These are phyloP conservation scores for Lipomyces lipofer DNA, from an alignment of 805 yeast genomes.

Conservation along the genomic window DNA sequence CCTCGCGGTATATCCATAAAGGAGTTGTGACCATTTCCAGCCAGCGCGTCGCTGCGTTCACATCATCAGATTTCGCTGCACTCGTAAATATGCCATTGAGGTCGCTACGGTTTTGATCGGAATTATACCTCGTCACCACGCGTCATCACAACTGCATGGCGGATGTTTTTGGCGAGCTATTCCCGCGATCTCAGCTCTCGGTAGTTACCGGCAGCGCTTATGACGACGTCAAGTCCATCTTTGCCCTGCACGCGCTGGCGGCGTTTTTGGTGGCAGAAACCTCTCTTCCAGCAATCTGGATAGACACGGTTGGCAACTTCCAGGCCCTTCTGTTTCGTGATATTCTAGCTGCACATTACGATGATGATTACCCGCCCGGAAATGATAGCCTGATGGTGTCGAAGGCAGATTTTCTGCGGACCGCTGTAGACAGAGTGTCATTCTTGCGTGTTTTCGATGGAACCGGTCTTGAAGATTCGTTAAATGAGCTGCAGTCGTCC, in stretches of 20 bases:
- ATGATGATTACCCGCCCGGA: not conserved
- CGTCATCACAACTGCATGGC: slow-evolving; percentile 2
- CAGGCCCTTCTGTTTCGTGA: slow-evolving; percentile 19
- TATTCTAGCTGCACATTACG: not conserved
- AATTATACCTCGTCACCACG: too few species aligned
- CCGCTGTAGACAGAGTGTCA: slow-evolving; percentile 6
- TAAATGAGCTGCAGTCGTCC: slow-evolving; percentile 1
- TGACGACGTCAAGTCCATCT: slow-evolving; percentile 4
- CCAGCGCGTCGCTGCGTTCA: too few species aligned
- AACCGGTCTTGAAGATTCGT: slow-evolving; percentile 12
- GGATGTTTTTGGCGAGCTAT: slow-evolving; percentile 4
- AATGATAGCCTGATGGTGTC: not conserved
- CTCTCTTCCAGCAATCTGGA: slow-evolving; percentile 12
- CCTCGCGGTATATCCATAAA: too few species aligned
- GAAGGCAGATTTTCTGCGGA: not conserved
- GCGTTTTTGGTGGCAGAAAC: slow-evolving; percentile 9
- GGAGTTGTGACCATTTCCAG: too few species aligned
- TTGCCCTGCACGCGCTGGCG: slow-evolving; percentile 24
- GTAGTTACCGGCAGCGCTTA: slow-evolving; percentile 7
- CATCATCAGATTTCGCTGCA: too few species aligned
- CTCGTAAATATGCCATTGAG: too few species aligned
- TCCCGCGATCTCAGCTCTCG: slow-evolving; percentile 12
- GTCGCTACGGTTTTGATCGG: too few species aligned
- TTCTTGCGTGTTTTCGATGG: slow-evolving; percentile 23
- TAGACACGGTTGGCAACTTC: slow-evolving; percentile 22